These are phyloP conservation scores for Saksenaea vasiformis DNA, from an alignment of 371 early-diverging fungal species.

Conservation along the genomic window DNA sequence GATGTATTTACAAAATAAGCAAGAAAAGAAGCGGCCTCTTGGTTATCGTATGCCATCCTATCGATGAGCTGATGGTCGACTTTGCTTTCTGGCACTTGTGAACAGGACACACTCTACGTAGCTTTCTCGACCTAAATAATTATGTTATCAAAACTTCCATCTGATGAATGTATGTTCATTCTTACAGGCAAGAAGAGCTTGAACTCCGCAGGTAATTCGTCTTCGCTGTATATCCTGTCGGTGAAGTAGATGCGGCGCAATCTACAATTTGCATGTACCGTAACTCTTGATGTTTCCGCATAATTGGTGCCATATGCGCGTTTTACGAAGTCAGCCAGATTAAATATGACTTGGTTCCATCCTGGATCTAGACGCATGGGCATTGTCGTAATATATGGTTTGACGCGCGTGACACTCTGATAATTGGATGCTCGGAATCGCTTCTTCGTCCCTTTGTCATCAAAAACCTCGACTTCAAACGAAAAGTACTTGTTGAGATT, in stretches of 20 bases:
- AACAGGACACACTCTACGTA: neutral
- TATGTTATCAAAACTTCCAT: neutral
- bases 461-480: constrained; percentile 87
- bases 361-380: constrained; percentile 94
- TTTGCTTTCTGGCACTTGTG: too few species aligned
- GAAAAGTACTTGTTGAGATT: constrained; percentile 88
- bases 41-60: too few species aligned
- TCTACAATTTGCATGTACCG: constrained; percentile 91
- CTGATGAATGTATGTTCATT: neutral
- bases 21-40: too few species aligned
- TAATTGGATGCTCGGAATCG: constrained; percentile 91
- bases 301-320: constrained; percentile 90
- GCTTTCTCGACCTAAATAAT: constrained; percentile 3
- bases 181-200: constrained; percentile 81
- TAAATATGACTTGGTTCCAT: constrained; percentile 94
- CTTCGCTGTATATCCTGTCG: constrained; percentile 88
- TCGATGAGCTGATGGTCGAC: too few species aligned
- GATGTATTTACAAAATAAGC: too few species aligned
- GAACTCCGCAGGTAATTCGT: constrained; percentile 92
- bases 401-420: constrained; percentile 82
- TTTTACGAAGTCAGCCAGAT: constrained; percentile 84
- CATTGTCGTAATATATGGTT: constrained; percentile 89
- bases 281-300: constrained; percentile 85
- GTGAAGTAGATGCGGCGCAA: constrained; percentile 90
- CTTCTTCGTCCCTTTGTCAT: constrained; percentile 78